A percentile compares a stretch with the other conserved stretches of the same genome.
Conservation (phyloP, 2,329 filamentous ascomycete species). For the Xylariaceae sp. region DNA sequence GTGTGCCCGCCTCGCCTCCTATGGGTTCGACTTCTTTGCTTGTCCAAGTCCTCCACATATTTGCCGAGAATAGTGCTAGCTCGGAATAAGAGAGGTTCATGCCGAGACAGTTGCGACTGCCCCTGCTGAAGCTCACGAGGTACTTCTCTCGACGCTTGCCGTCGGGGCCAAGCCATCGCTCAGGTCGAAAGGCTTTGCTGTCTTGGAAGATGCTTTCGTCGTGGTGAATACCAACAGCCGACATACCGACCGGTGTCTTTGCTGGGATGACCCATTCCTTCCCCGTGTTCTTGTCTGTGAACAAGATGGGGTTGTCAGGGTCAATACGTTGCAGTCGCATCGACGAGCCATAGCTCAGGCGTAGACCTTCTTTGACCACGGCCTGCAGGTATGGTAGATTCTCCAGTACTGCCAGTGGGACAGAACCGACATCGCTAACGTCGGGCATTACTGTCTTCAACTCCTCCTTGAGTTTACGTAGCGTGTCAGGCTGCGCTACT, state of each 20-base stretch:
- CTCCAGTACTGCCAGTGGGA: slow-evolving; percentile 5
- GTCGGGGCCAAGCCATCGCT: slow-evolving; percentile 11
- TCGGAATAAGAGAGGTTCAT: slow-evolving; percentile 11
- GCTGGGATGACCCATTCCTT: slow-evolving; percentile 11
- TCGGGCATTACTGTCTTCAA: slow-evolving; percentile 7
- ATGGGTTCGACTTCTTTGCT: not conserved
- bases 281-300: slow-evolving; percentile 1
- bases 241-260: slow-evolving; percentile 9
- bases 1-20: slow-evolving; percentile 2
- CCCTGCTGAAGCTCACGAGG: slow-evolving; percentile 14
- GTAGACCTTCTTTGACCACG: slow-evolving; percentile 8
- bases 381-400: slow-evolving; percentile 8
- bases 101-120: slow-evolving; percentile 11
- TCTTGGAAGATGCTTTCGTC: slow-evolving; percentile 9
- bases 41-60: slow-evolving; percentile 7
- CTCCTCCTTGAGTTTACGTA: slow-evolving; percentile 7
- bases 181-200: slow-evolving; percentile 7
- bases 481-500: slow-evolving; percentile 8
- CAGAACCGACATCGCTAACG: slow-evolving; percentile 1
- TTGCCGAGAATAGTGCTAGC: slow-evolving; percentile 4
- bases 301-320: slow-evolving; percentile 5
- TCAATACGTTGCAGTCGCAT: slow-evolving; percentile 8
- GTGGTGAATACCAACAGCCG: slow-evolving; percentile 8
- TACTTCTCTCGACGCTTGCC: slow-evolving; percentile 12
- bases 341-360: slow-evolving; percentile 5